phyloP scores from a whole-genome alignment of 2,329 filamentous ascomycete genomes.

The Macrophomina pseudophaseolina region DNA sequence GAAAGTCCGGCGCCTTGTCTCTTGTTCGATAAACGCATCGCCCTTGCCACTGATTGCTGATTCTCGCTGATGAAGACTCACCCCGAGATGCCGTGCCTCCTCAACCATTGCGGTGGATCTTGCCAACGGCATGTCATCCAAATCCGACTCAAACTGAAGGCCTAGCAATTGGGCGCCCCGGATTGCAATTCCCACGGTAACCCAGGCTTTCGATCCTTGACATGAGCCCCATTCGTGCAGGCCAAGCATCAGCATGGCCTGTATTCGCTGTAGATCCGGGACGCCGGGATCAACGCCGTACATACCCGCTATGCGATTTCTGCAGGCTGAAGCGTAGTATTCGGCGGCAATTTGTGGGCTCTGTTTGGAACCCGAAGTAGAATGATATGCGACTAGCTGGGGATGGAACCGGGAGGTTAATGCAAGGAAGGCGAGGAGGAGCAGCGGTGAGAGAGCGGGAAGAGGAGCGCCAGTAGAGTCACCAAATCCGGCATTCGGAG shows the following conservation, averaged over 20 bases:
- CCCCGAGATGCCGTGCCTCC: slow-evolving; percentile 32
- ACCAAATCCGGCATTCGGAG: slow-evolving; percentile 37
- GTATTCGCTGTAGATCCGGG: slow-evolving; percentile 67
- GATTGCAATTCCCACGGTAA: slow-evolving; percentile 65
- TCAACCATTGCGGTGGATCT: slow-evolving; percentile 36
- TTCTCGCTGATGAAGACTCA: slow-evolving; percentile 39
- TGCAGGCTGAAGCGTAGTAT: slow-evolving; percentile 67
- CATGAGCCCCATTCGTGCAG: slow-evolving; percentile 74
- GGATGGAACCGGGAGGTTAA: slow-evolving; percentile 72
- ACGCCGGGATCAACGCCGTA: slow-evolving; percentile 52
- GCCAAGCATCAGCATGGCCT: slow-evolving; percentile 72
- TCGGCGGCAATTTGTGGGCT: slow-evolving; percentile 65
- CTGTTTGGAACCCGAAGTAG: slow-evolving; percentile 55
- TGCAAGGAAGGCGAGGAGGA: slow-evolving; percentile 70
- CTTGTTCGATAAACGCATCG: slow-evolving; percentile 62
- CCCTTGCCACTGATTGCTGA: slow-evolving; percentile 38
- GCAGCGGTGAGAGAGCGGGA: slow-evolving; percentile 41
- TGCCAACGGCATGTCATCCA: slow-evolving; percentile 38
- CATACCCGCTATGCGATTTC: slow-evolving; percentile 57
- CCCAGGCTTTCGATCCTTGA: slow-evolving; percentile 67
- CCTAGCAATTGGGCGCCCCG: slow-evolving; percentile 59
- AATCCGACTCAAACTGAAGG: slow-evolving; percentile 37
- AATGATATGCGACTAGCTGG: slow-evolving; percentile 60
- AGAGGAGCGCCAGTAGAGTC: slow-evolving; percentile 38
- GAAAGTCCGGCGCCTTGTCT: slow-evolving; percentile 71